A percentile compares a stretch with the other conserved stretches of the same genome.
Evolutionary conservation across 768 basidiomycete species (phyloP).

Genomic region (Psilocybe sp.): DNA sequence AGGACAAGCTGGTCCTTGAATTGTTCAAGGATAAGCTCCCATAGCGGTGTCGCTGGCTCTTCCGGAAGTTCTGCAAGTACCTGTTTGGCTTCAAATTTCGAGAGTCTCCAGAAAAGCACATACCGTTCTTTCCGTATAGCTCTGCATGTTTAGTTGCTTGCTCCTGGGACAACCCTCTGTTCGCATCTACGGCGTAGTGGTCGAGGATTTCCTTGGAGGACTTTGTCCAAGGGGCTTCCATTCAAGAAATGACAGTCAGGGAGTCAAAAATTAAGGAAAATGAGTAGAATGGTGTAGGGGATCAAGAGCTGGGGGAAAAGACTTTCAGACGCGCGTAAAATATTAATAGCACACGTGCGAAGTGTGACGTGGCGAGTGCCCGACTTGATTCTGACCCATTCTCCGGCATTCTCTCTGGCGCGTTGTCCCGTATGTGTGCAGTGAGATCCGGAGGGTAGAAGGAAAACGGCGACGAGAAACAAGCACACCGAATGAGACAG

Average conservation of each 20-base stretch:
- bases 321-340: slow-evolving; percentile 14
- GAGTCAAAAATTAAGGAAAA: slow-evolving; percentile 14
- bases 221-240: slow-evolving; percentile 81
- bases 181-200: slow-evolving; percentile 66
- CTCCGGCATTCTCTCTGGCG: slow-evolving; percentile 13
- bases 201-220: slow-evolving; percentile 66
- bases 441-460: slow-evolving; percentile 1
- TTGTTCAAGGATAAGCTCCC: slow-evolving; percentile 96
- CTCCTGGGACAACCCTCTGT: slow-evolving; percentile 59
- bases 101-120: slow-evolving; percentile 13
- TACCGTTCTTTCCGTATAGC: slow-evolving; percentile 86
- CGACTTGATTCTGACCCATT: slow-evolving; percentile 9
- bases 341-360: slow-evolving; percentile 31
- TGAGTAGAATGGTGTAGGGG: slow-evolving; percentile 1
- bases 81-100: background rate
- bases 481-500: slow-evolving; percentile 6
- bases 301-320: background rate
- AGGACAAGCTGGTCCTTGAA: slow-evolving; percentile 99
- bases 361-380: slow-evolving; percentile 38
- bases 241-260: slow-evolving; percentile 23
- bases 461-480: slow-evolving; percentile 8
- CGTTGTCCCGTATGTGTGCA: slow-evolving; percentile 10
- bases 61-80: slow-evolving; percentile 77
- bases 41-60: slow-evolving; percentile 85
- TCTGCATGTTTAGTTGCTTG: slow-evolving; percentile 74